Evolutionary conservation across 2,329 filamentous ascomycete genomes (phyloP), one percentile per base, ranked within the genome.

Genomic region (Beauveria medogensis): DNA sequence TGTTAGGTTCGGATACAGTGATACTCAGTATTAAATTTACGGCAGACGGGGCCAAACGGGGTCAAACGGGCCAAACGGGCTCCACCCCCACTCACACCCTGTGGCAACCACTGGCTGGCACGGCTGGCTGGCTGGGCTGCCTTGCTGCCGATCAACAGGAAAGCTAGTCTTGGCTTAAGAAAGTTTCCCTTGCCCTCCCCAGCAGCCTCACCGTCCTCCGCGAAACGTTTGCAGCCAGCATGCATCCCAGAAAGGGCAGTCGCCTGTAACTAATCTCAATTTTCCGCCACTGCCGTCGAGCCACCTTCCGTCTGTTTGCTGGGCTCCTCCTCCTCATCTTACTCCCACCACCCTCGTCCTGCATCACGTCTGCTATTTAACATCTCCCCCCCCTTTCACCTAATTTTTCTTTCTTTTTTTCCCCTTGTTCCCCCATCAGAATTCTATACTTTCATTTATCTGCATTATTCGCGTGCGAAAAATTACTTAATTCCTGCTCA

Each of bases 71-170:
- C 30, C 30, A 40, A 57, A 57, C 46, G 4, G 55, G 44, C 44
- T 43, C 55, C 55, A 47, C 55, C 55, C 46, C 44, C 30, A 50
- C 55, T 40, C 43, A 57, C 54, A 56, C 55, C 30, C 34, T 37
- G 34, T 37, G 34, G 34, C 34, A 12, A 12, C 34, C 34, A 14
- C 34, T 37, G 12, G 12, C 34, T 37, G 34, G 34, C 34, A 30
- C 30, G 30, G 30, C 34, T 37, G 12, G 12, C 34, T 37, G 34
- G 34, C 34, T 37, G 34, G 34, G 34, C 12, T 37, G 34, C 34
- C 34, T 37, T 37, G 34, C 34, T 37, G 34, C 2, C 34, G 34
- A 37, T 37, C 34, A 37, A 12, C 30, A 34, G 34, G 5, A 37
- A 37, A 37, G 34, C 34, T 14, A 37, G 34, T 12, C 14, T 12